A percentile compares a stretch with the other conserved stretches of the same genome.
These are phyloP conservation scores for Anethum foeniculum DNA, from an alignment of 140 eudicot genomes.

Conservation along the genomic window DNA sequence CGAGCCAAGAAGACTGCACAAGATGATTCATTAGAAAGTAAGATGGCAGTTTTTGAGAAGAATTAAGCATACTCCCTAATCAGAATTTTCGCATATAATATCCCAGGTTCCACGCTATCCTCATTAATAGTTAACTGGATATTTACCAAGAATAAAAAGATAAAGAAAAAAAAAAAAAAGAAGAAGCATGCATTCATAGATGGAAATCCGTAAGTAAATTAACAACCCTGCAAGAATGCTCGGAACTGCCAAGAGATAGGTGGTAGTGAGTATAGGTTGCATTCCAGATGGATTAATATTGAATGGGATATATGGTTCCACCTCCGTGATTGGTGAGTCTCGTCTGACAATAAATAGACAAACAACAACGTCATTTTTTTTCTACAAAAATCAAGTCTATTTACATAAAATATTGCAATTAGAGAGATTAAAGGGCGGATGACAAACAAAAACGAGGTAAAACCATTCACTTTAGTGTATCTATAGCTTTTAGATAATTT, in stretches of 20 bases:
- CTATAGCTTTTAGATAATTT: too few species aligned
- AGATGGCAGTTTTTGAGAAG: not conserved
- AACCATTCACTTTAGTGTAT: not conserved
- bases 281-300: conserved; percentile 97
- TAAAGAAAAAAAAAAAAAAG: not conserved
- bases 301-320: conserved; percentile 94
- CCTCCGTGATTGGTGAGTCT: conserved; percentile 80
- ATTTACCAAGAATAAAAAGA: conserved; percentile 4
- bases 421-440: not conserved
- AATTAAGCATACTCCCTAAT: not conserved
- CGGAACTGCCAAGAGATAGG: conserved; percentile 84
- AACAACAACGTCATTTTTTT: not conserved
- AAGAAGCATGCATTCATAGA: not conserved
- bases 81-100: not conserved
- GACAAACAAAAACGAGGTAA: not conserved
- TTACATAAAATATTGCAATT: not conserved
- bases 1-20: conserved; percentile 68
- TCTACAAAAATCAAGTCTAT: not conserved
- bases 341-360: conserved; percentile 44
- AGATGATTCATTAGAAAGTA: conserved; percentile 18
- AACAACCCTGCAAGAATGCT: conserved; percentile 76
- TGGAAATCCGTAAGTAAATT: not conserved
- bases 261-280: conserved; percentile 91
- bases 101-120: not conserved
- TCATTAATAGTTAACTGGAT: not conserved